Evolutionary conservation across 2,329 filamentous ascomycete species (phyloP), one percentile per base, ranked within the genome.

Genomic region (Penicillium sp.): DNA sequence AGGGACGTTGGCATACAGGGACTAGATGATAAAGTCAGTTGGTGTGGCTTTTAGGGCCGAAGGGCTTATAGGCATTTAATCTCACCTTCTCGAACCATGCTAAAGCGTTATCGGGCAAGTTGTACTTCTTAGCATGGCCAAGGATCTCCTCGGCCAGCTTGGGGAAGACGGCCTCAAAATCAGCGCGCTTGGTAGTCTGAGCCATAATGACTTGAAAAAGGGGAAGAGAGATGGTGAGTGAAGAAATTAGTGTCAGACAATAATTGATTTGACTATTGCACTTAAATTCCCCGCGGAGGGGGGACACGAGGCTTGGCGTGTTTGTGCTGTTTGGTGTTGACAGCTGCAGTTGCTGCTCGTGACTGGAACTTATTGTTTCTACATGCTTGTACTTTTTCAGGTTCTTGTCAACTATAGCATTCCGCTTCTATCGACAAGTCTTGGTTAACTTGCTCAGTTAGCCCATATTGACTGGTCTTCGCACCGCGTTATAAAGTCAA

Each of bases 151-250:
- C 84, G 70, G 93, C 86, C 64, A 99, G 86, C 76, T 88, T 88
- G 55, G 91, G 91, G 80, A 93, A 98, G 73, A 97, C 85, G 46
- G 86, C 82, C 83, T 98, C 92, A 75, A 99, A 99, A 70, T 96
- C 88, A 70, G 70, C 70, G 49, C 76, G 76, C 47, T 89, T 82
- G 57, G 93, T 86, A 48, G 88, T 93, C 50, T 89, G 89, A 66
- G 87, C 86, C 82, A 95, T 86, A 47, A 50, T 72, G 68, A 57
- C 26, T 44, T 26, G 39, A 26, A 60, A 60, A 58, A 61, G 55
- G 49, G 46, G n/a, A 24, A 52, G 26, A 51, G 49, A 35, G 50
- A 31, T 19, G 43, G 16, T 39, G 35, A 49, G 41, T 41, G 52
- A 60, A 45, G 57, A 48, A 43, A 35, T 41, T 5, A 41, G 19